These are phyloP conservation scores for Phylloporus arenicola DNA, from an alignment of 768 basidiomycete genomes.

Conservation along the genomic window DNA sequence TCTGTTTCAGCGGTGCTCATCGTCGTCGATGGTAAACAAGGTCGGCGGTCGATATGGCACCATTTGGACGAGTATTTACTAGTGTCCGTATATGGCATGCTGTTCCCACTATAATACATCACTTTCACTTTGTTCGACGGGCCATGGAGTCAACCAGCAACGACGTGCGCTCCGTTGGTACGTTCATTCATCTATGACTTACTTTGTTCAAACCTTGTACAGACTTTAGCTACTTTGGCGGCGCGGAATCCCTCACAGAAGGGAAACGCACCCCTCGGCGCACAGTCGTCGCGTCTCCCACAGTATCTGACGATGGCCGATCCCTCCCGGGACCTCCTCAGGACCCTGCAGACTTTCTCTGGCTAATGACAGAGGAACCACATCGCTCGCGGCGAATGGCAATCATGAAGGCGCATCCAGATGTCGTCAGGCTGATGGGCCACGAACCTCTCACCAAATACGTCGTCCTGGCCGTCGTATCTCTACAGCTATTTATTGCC, in stretches of 20 bases:
- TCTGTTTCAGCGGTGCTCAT: slow-evolving; percentile 18
- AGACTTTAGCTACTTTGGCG: slow-evolving; percentile 82
- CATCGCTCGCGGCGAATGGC: slow-evolving; percentile 82
- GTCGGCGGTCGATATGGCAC: slow-evolving; percentile 14
- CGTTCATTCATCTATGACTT: background rate
- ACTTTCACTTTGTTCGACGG: background rate
- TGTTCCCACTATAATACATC: too few relatives aligned
- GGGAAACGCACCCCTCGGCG: slow-evolving; percentile 48
- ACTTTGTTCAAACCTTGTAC: background rate
- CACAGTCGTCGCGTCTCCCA: slow-evolving; percentile 41
- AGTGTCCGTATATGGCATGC: slow-evolving; percentile 12
- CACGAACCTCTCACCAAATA: slow-evolving; percentile 89
- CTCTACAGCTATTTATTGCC: slow-evolving; percentile 65
- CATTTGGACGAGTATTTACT: slow-evolving; percentile 20
- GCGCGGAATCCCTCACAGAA: slow-evolving; percentile 70
- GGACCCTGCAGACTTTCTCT: slow-evolving; percentile 84
- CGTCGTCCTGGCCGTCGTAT: slow-evolving; percentile 77
- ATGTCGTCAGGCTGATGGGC: slow-evolving; percentile 97
- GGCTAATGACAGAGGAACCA: slow-evolving; percentile 98
- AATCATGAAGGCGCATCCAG: slow-evolving; percentile 92
- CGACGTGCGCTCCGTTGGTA: slow-evolving; percentile 15
- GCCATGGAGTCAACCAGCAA: slow-evolving; percentile 13
- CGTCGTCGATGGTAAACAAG: slow-evolving; percentile 3
- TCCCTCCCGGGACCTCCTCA: slow-evolving; percentile 52
- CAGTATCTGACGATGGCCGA: slow-evolving; percentile 35